A percentile compares a stretch with the other conserved stretches of the same genome.
phyloP scores from a whole-genome alignment of 768 basidiomycete genomes.

The Rubroboletus pulcherrimus region DNA sequence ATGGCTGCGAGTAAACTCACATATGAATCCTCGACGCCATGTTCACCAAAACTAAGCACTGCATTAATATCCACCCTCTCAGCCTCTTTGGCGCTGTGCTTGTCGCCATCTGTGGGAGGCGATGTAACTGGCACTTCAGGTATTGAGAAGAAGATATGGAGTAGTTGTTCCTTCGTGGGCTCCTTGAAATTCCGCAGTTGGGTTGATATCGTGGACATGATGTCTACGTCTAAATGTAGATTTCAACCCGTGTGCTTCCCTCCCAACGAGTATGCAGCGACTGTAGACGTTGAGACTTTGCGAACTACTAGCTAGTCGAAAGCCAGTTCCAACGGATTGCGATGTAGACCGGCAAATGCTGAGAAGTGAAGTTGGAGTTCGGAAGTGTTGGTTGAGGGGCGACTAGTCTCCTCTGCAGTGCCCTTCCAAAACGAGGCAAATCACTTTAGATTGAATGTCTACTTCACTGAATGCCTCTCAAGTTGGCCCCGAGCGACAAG shows the following conservation, averaged over 20 bases:
- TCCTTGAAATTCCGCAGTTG: conserved; percentile 91
- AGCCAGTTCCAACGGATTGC: conserved; percentile 4
- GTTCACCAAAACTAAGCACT: conserved; percentile 71
- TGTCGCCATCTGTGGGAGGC: conserved; percentile 19
- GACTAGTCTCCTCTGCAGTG: conserved; percentile 3
- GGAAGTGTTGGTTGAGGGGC: conserved; percentile 11
- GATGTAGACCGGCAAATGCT: not conserved
- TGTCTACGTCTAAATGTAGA: conserved; percentile 2
- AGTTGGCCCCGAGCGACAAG: not conserved
- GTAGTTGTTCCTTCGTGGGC: conserved; percentile 82
- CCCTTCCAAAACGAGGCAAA: conserved; percentile 19
- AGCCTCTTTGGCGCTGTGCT: conserved; percentile 35
- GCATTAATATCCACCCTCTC: conserved; percentile 88
- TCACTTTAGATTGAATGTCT: not conserved
- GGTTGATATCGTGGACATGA: conserved; percentile 80
- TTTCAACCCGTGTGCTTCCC: not conserved
- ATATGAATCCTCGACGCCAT: conserved; percentile 89
- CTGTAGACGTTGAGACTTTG: not conserved
- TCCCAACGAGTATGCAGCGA: not conserved
- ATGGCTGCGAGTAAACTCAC: conserved; percentile 47
- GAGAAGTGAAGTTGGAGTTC: not conserved
- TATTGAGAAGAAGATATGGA: conserved; percentile 83
- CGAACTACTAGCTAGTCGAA: not conserved
- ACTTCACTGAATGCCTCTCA: not conserved
- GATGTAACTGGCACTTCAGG: conserved; percentile 40